phyloP scores from a whole-genome alignment of 495 filamentous ascomycete species.

The Aspergillus olivimuriae region DNA sequence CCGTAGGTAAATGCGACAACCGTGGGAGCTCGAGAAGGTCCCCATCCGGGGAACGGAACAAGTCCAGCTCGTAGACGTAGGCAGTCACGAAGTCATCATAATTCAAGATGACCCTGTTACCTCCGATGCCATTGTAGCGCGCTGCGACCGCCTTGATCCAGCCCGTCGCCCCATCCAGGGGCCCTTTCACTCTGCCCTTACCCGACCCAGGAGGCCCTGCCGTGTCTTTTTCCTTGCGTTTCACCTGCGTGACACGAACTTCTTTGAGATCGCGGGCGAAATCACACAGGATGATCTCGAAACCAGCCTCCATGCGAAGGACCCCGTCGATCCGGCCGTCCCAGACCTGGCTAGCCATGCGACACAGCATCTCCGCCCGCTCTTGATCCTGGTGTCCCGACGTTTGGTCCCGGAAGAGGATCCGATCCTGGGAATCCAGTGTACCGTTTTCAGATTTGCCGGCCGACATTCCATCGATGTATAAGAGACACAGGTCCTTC shows the following conservation, averaged over 20 bases:
- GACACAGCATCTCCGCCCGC: conserved; percentile 46
- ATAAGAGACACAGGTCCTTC: conserved; percentile 47
- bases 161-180: conserved; percentile 1
- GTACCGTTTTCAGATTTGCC: conserved; percentile 52
- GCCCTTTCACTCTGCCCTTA: conserved; percentile 12
- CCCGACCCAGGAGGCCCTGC: neutral
- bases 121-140: conserved; percentile 56
- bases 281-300: conserved; percentile 63
- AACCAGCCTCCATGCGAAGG: conserved; percentile 62
- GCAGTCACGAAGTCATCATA: conserved; percentile 56
- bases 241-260: conserved; percentile 23
- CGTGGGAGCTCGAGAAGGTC: conserved; percentile 37
- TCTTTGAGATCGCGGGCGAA: conserved; percentile 41
- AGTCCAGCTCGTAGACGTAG: conserved; percentile 47
- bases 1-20: conserved; percentile 27
- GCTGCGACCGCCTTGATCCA: conserved; percentile 40
- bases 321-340: conserved; percentile 50
- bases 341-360: conserved; percentile 39
- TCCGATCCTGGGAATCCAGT: conserved; percentile 49
- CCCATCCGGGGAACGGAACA: conserved; percentile 28
- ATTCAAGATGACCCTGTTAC: conserved; percentile 46
- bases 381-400: conserved; percentile 26
- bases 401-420: conserved; percentile 29
- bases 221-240: conserved; percentile 8
- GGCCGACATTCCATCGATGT: conserved; percentile 54